A percentile compares a stretch with the other conserved stretches of the same genome.
Evolutionary conservation across 805 yeast species (phyloP).

Genomic region (Alloascoidea hylecoeti): DNA sequence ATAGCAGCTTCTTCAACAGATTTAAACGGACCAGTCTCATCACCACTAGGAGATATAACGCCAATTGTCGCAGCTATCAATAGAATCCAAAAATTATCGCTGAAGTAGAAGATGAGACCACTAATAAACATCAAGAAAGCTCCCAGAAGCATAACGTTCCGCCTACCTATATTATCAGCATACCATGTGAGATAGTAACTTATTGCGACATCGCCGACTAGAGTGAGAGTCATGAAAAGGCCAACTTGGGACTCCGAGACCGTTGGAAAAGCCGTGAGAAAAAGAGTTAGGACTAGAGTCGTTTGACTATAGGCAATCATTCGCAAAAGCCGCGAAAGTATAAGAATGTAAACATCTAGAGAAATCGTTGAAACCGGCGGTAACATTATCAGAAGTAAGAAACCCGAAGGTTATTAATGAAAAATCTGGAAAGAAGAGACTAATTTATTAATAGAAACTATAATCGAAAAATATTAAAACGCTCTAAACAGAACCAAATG

Average conservation of each 20-base stretch:
- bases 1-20: conserved; percentile 74
- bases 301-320: conserved; percentile 67
- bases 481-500: too few species aligned
- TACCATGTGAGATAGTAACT: conserved; percentile 65
- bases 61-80: conserved; percentile 67
- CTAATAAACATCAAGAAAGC: conserved; percentile 52
- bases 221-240: conserved; percentile 65
- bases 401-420: conserved; percentile 1
- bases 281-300: conserved; percentile 64
- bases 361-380: not conserved
- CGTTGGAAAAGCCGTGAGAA: conserved; percentile 33
- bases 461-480: too few species aligned
- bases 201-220: conserved; percentile 64
- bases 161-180: conserved; percentile 59
- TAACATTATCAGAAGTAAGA: not conserved
- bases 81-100: conserved; percentile 37
- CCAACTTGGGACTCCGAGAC: conserved; percentile 52
- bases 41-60: conserved; percentile 81
- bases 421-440: too few species aligned
- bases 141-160: conserved; percentile 49
- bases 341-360: conserved; percentile 44
- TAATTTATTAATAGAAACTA: too few species aligned
- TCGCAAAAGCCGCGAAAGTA: conserved; percentile 58
- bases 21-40: conserved; percentile 84
- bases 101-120: conserved; percentile 49